phyloP scores from a whole-genome alignment of 2,329 filamentous ascomycete species.

The Rhinocladiella mackenziei region DNA sequence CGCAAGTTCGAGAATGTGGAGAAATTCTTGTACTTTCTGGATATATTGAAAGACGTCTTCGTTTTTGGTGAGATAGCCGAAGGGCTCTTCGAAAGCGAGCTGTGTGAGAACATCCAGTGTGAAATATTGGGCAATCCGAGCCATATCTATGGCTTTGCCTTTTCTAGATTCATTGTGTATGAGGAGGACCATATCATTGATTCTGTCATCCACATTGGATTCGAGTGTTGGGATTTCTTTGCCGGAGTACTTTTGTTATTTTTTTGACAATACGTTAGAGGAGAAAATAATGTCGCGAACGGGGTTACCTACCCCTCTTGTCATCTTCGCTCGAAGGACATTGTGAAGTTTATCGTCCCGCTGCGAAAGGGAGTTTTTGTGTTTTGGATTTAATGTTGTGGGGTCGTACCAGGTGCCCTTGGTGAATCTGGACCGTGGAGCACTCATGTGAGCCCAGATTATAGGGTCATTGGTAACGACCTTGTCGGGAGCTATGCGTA shows the following conservation, averaged over 20 bases:
- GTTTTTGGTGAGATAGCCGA: constrained; percentile 22
- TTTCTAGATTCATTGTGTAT: constrained; percentile 8
- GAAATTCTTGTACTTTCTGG: too few relatives aligned
- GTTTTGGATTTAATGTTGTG: constrained; percentile 12
- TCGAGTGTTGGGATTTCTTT: constrained; percentile 24
- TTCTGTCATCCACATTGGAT: constrained; percentile 11
- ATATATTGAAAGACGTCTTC: constrained; percentile 19
- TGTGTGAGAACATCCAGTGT: constrained; percentile 21
- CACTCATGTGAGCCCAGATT: constrained; percentile 6
- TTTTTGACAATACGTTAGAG: neutral
- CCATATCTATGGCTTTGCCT: constrained; percentile 18
- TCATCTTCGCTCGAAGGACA: constrained; percentile 16
- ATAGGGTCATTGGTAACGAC: constrained; percentile 13
- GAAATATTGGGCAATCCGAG: constrained; percentile 18
- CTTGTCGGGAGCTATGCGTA: constrained; percentile 12
- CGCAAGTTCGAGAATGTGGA: too few relatives aligned
- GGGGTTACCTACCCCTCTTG: constrained; percentile 9
- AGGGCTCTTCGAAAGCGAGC: constrained; percentile 21
- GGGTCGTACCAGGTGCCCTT: constrained; percentile 14
- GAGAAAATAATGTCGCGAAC: neutral
- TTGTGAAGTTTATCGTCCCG: constrained; percentile 14
- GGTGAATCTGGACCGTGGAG: constrained; percentile 9
- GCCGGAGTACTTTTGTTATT: constrained; percentile 11
- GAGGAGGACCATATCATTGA: constrained; percentile 14
- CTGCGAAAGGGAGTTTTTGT: constrained; percentile 19